Evolutionary conservation across 2,329 filamentous ascomycete species (phyloP).

Genomic region (Raffaelea deltoideospora): DNA sequence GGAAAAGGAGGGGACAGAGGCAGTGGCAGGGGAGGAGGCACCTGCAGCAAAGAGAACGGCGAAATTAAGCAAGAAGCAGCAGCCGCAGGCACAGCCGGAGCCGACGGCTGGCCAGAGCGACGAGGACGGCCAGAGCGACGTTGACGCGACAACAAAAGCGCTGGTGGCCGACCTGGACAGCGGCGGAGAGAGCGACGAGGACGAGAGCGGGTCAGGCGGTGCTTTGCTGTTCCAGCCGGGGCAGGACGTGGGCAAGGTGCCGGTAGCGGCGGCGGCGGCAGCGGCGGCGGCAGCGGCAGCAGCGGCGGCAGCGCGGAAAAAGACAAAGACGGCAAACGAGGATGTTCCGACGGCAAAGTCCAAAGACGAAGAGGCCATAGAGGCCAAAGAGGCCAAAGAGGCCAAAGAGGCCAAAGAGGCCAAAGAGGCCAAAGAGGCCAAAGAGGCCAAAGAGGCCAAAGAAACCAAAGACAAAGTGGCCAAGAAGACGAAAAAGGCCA

Average conservation of each 20-base stretch:
- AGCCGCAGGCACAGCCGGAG: neutral
- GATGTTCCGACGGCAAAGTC: too few relatives aligned
- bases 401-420: constrained; percentile 12
- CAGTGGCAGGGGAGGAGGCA: neutral
- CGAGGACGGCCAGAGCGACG: neutral
- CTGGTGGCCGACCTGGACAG: constrained; percentile 1
- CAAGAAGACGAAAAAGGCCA: neutral
- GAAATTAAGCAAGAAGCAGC: neutral
- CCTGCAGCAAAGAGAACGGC: neutral
- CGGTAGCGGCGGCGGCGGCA: constrained; percentile 1
- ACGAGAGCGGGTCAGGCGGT: constrained; percentile 3
- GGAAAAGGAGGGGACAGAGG: neutral
- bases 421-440: neutral
- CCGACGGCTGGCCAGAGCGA: neutral
- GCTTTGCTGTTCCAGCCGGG: constrained; percentile 8
- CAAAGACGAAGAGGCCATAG: neutral
- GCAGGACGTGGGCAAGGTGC: constrained; percentile 11
- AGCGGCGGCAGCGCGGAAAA: neutral
- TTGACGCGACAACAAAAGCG: constrained; percentile 3
- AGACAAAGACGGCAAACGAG: constrained; percentile 1
- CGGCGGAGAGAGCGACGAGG: neutral
- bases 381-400: constrained; percentile 1
- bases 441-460: constrained; percentile 12
- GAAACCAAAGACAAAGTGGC: neutral
- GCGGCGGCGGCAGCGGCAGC: neutral